These are phyloP conservation scores for Exophiala calicioides DNA, from an alignment of 2,329 filamentous ascomycete genomes.

Conservation along the genomic window DNA sequence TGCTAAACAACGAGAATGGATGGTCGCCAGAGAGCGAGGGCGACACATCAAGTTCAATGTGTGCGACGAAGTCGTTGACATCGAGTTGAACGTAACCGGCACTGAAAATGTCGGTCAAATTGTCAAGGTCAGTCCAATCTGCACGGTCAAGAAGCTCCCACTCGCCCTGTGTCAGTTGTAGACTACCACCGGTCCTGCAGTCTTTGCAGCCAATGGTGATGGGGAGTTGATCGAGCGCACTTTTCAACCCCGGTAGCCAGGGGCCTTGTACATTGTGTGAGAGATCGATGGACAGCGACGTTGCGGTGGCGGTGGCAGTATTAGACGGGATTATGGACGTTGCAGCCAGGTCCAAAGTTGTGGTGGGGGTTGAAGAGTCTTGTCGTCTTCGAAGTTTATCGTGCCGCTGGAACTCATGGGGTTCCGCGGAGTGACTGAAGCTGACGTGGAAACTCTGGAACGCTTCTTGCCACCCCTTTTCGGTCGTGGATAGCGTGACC, in stretches of 20 bases:
- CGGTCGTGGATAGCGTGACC: not conserved
- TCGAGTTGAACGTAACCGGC: conserved; percentile 3
- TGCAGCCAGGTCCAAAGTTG: not conserved
- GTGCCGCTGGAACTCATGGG: not conserved
- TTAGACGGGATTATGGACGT: conserved; percentile 6
- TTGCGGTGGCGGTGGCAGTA: not conserved
- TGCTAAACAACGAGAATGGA: conserved; percentile 2
- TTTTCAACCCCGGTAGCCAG: conserved; percentile 1
- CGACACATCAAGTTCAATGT: conserved; percentile 2
- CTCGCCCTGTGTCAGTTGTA: conserved; percentile 5
- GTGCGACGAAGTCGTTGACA: conserved; percentile 5
- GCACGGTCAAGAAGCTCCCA: not conserved
- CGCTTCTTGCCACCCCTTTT: conserved; percentile 1
- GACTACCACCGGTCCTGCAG: conserved; percentile 3
- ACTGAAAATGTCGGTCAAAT: conserved; percentile 3
- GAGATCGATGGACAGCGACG: conserved; percentile 4
- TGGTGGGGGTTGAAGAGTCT: not conserved
- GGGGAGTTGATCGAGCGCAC: not conserved
- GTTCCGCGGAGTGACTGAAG: not conserved
- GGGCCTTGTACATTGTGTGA: not conserved
- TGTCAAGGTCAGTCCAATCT: not conserved
- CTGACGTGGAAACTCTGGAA: conserved; percentile 3
- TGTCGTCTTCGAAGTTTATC: not conserved
- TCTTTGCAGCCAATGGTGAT: conserved; percentile 8
- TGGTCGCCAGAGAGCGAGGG: not conserved